phyloP scores from a whole-genome alignment of 768 basidiomycete species.

The Collybia mongolica region DNA sequence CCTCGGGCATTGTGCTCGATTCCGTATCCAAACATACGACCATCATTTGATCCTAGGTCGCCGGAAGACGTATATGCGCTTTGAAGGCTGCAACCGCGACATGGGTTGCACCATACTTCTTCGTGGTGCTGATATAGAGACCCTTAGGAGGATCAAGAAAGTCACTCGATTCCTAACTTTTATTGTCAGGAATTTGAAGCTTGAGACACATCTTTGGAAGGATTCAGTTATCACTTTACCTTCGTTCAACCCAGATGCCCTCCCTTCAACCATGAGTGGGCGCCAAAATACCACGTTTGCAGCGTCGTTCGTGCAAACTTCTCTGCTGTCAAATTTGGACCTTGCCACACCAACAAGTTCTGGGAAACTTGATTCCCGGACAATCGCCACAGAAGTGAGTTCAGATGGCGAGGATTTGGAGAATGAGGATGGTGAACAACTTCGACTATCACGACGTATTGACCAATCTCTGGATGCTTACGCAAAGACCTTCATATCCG shows the following conservation, averaged over 20 bases:
- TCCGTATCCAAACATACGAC: slow-evolving; percentile 91
- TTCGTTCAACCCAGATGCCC: slow-evolving; percentile 61
- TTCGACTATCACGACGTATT: slow-evolving; percentile 72
- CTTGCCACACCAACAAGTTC: slow-evolving; percentile 23
- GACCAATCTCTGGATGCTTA: slow-evolving; percentile 85
- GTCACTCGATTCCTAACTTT: slow-evolving; percentile 91
- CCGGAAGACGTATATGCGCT: slow-evolving; percentile 96
- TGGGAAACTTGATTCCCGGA: slow-evolving; percentile 5
- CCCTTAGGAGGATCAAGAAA: slow-evolving; percentile 82
- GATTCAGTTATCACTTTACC: slow-evolving; percentile 81
- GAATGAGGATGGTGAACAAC: slow-evolving; percentile 70
- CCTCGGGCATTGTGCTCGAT: slow-evolving; percentile 83
- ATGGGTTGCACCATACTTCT: slow-evolving; percentile 94
- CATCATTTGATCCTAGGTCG: slow-evolving; percentile 92
- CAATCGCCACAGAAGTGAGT: slow-evolving; percentile 29
- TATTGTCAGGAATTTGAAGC: slow-evolving; percentile 89
- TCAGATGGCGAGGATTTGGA: slow-evolving; percentile 47
- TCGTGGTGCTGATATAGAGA: slow-evolving; percentile 82
- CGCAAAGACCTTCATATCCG: slow-evolving; percentile 83
- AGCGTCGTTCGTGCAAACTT: slow-evolving; percentile 23
- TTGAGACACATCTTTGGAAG: slow-evolving; percentile 94
- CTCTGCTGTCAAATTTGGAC: slow-evolving; percentile 28
- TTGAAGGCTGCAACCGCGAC: slow-evolving; percentile 91
- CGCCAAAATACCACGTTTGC: slow-evolving; percentile 20
- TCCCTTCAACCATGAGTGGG: slow-evolving; percentile 41